phyloP scores from a whole-genome alignment of 1,284 basidiomycete genomes.

The Puccinia hordei region DNA sequence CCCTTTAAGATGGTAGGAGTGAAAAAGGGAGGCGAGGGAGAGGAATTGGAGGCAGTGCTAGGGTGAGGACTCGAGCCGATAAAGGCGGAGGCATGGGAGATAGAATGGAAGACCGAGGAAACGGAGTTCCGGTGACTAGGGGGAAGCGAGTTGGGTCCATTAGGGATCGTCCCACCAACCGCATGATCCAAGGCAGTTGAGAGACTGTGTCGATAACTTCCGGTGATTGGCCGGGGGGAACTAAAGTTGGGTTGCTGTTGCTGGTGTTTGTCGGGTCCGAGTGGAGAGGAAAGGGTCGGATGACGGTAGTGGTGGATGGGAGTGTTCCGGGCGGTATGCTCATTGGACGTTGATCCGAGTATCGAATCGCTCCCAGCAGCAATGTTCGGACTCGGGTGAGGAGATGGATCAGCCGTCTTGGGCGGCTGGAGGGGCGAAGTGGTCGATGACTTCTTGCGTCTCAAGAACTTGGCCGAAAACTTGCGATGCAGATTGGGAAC shows the following conservation, averaged over 20 bases:
- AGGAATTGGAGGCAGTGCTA: not conserved
- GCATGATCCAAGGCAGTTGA: not conserved
- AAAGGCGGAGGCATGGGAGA: not conserved
- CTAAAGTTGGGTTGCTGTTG: not conserved
- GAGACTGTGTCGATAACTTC: conserved; percentile 29
- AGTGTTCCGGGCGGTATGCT: not conserved
- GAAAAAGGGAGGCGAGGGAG: not conserved
- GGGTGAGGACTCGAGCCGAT: not conserved
- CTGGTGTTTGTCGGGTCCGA: not conserved
- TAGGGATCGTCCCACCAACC: not conserved
- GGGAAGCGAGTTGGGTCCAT: not conserved
- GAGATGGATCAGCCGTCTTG: not conserved
- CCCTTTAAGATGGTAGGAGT: not conserved
- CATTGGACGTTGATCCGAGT: not conserved
- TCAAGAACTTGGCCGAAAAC: conserved; percentile 35
- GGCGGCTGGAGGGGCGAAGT: not conserved
- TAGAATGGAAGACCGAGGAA: not conserved
- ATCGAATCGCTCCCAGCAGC: not conserved
- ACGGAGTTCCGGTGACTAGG: not conserved
- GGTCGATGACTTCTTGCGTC: conserved; percentile 20
- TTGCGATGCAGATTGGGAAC: conserved; percentile 19
- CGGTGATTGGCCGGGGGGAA: not conserved
- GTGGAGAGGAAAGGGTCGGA: not conserved
- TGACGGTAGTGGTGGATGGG: not conserved
- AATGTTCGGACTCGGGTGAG: conserved; percentile 1